Base-by-base conservation (phyloP, 441 rosid genomes). In the Eugenia klotzschiana region DNA sequence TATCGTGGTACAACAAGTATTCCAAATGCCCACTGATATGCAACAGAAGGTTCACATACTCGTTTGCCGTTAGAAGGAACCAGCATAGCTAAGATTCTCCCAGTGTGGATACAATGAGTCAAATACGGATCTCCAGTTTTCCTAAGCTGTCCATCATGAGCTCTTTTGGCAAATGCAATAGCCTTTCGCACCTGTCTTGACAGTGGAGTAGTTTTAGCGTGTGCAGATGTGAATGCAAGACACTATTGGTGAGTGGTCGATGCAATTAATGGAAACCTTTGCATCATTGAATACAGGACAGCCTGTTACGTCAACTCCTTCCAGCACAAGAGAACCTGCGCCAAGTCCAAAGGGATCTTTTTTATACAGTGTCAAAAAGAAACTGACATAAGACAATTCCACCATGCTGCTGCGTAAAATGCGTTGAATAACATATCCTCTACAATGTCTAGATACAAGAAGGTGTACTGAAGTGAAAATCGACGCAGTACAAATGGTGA, bases 151-250 rank as follows among this genome's bases (percentile, higher is more conserved):
- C 97, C 92, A 77, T 88, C 87, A 81, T 94, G 97, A 83, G 97
- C 94, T 72, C 64, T 89, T 84, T 91, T 94, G 27, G 95, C 93
- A 87, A 94, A 94, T 72, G 89, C 91, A 83, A 94, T 90, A 89
- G 97, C 95, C 92, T 90, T 92, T 77, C 84, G 93, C 90, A 94
- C 97, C 96, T 93, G 92, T 93, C 95, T 92, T 92, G 85, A 89
- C 95, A 90, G 80, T 85, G 79, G 33, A 85, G 53, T 51, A 64
- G 80, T 81, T 87, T 89, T 83, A 89, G 87, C 50, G 79, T 14
- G 83, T 81, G 89, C 80, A 83, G 73, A 81, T 79, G 79, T 84
- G 46, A 64, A 64, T 64, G 77, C 77, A 64, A 64, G 77, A 33
- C 23, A 52, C 69, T 52, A 69, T 14, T 7, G 54, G 20, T n/a